These are phyloP conservation scores for Colletotrichum eremochloae DNA, from an alignment of 2,329 filamentous ascomycete species.

Conservation along the genomic window DNA sequence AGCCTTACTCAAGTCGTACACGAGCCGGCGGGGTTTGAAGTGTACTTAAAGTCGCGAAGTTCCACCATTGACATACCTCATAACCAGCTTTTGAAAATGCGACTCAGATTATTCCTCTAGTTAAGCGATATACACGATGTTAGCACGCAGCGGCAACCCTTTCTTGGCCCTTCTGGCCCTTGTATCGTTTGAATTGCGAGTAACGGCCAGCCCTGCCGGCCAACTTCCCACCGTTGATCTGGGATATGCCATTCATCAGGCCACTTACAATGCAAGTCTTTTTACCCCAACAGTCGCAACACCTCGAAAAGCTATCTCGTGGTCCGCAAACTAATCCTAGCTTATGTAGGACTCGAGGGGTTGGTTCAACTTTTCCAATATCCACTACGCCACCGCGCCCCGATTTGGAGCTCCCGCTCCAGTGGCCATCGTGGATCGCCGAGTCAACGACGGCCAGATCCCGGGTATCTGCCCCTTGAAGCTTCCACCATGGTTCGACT, in stretches of 20 bases:
- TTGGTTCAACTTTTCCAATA: conserved; percentile 46
- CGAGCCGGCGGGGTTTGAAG: background rate
- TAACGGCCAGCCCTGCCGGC: background rate
- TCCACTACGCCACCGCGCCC: conserved; percentile 80
- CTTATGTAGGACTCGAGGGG: background rate
- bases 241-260: conserved; percentile 1
- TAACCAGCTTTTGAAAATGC: too few species aligned
- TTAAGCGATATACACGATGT: background rate
- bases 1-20: background rate
- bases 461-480: background rate
- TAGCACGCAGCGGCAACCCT: background rate
- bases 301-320: rapidly evolving
- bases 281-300: rapidly evolving
- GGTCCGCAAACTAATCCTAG: background rate
- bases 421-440: conserved; percentile 50
- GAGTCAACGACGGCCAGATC: conserved; percentile 49
- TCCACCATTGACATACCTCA: background rate
- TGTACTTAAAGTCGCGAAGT: background rate
- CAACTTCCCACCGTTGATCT: background rate
- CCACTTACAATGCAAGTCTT: background rate
- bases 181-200: background rate
- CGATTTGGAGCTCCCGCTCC: conserved; percentile 73
- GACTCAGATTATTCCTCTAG: background rate
- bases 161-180: background rate
- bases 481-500: background rate